Conservation (phyloP, 1,284 basidiomycete species). For the Microbotryomycetes sp. region DNA sequence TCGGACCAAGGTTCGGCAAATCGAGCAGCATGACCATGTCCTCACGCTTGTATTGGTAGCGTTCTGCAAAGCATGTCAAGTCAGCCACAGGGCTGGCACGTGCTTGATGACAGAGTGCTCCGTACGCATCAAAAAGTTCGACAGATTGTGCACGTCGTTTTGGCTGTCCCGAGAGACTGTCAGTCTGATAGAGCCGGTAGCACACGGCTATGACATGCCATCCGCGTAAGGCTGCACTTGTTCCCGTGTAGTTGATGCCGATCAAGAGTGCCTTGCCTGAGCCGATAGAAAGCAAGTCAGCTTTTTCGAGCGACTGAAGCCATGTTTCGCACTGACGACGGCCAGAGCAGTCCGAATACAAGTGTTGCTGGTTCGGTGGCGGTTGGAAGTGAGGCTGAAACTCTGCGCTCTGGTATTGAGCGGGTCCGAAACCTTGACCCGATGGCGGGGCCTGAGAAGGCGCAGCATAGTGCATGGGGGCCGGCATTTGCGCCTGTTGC, state of each 20-base stretch:
- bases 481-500: slow-evolving; percentile 1
- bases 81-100: not conserved
- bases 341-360: slow-evolving; percentile 37
- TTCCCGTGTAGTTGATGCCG: slow-evolving; percentile 74
- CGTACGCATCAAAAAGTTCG: slow-evolving; percentile 54
- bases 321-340: slow-evolving; percentile 32
- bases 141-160: slow-evolving; percentile 73
- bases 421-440: slow-evolving; percentile 20
- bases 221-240: slow-evolving; percentile 54
- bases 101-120: too few species aligned
- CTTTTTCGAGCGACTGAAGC: slow-evolving; percentile 19
- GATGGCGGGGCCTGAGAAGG: not conserved
- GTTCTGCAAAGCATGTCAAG: slow-evolving; percentile 37
- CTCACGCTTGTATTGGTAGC: slow-evolving; percentile 62
- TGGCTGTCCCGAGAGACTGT: too few species aligned
- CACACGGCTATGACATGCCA: too few species aligned
- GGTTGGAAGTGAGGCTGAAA: slow-evolving; percentile 26
- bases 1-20: slow-evolving; percentile 53
- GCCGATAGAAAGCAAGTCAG: not conserved
- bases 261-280: slow-evolving; percentile 44
- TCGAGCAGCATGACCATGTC: slow-evolving; percentile 87
- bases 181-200: too few species aligned
- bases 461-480: slow-evolving; percentile 28
- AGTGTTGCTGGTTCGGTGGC: slow-evolving; percentile 3
- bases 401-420: slow-evolving; percentile 31